These are phyloP conservation scores for Tritrichomonas musculus DNA, from an alignment of 208 protist genomes.

Conservation along the genomic window DNA sequence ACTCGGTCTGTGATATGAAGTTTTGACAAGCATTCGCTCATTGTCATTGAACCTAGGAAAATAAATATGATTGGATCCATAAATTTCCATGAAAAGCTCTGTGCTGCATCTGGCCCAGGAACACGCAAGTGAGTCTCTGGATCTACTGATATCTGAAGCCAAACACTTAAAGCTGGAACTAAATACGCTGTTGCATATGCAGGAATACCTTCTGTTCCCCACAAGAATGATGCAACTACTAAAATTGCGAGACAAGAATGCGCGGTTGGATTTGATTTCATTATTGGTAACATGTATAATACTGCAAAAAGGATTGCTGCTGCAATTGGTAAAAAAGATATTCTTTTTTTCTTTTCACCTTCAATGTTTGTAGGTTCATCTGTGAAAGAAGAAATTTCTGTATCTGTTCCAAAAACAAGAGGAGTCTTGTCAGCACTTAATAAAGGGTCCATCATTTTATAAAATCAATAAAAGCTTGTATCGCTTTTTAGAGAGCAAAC, in stretches of 20 bases:
- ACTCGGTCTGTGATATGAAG: neutral
- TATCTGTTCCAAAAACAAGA: too few relatives aligned
- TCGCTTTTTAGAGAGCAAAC: too few relatives aligned
- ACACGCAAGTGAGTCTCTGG: neutral
- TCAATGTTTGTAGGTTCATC: neutral
- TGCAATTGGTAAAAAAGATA: neutral
- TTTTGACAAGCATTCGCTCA: neutral
- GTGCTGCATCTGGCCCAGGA: neutral
- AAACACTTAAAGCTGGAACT: neutral
- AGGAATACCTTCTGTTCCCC: neutral
- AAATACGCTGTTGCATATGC: neutral
- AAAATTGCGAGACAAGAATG: neutral
- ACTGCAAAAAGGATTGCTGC: neutral
- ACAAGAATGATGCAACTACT: neutral
- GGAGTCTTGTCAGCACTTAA: too few relatives aligned
- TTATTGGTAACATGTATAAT: neutral
- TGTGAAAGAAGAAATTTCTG: neutral
- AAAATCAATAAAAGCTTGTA: too few relatives aligned
- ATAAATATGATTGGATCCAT: neutral
- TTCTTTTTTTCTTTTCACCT: neutral
- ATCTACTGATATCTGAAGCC: neutral
- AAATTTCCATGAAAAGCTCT: neutral
- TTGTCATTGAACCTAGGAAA: neutral
- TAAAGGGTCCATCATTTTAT: too few relatives aligned
- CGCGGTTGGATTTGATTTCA: neutral